Conservation (phyloP, 495 filamentous ascomycete genomes). For the Xylaria flabelliformis region DNA sequence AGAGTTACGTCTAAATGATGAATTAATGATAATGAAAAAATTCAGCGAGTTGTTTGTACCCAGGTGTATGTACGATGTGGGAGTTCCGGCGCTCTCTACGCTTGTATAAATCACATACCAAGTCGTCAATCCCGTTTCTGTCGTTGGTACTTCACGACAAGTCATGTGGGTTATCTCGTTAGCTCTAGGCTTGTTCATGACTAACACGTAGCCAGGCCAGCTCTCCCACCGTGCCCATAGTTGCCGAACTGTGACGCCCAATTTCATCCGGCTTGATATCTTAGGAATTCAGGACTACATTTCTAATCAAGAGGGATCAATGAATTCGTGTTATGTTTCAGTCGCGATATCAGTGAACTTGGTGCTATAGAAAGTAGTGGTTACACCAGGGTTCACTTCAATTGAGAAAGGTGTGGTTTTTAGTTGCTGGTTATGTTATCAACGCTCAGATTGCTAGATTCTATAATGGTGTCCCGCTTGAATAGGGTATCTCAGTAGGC, state of each 20-base stretch:
- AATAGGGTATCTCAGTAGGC: no score
- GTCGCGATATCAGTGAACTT: no score
- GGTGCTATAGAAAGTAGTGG: neutral
- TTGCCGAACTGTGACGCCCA: neutral
- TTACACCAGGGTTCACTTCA: neutral
- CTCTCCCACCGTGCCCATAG: neutral
- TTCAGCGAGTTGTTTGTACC: neutral
- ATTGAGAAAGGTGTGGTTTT: neutral
- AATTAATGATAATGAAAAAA: neutral
- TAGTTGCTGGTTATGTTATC: no score
- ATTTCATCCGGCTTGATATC: neutral
- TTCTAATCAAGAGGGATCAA: neutral
- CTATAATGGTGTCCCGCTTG: no score
- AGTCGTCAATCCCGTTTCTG: neutral
- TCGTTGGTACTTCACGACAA: neutral
- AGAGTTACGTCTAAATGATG: slow-evolving; percentile 10
- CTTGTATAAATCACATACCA: neutral
- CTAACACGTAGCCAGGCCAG: neutral
- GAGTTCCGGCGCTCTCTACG: neutral
- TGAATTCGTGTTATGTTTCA: no score
- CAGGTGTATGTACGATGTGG: neutral
- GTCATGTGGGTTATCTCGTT: neutral
- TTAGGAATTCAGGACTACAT: neutral
- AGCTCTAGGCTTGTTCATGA: neutral
- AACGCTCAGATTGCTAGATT: no score